A percentile compares a stretch with the other conserved stretches of the same genome.
Evolutionary conservation across 2,329 filamentous ascomycete genomes (phyloP).

Genomic region (Colletotrichum tofieldiae): DNA sequence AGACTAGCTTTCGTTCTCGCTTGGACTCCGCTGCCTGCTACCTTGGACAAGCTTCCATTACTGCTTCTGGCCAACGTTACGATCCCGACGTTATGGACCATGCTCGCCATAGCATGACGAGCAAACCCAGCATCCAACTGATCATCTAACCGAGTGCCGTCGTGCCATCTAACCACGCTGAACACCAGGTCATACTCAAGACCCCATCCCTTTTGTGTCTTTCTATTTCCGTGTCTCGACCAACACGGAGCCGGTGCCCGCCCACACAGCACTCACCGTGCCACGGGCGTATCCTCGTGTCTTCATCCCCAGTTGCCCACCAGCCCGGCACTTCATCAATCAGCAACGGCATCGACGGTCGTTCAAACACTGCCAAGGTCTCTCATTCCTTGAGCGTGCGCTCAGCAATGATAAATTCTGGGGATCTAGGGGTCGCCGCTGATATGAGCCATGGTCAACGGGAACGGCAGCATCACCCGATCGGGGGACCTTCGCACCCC

Average conservation of each 20-base stretch:
- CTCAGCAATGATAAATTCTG: conserved; percentile 11
- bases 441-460: conserved; percentile 31
- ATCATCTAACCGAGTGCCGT: background rate
- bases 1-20: conserved; percentile 25
- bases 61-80: conserved; percentile 27
- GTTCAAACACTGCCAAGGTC: conserved; percentile 38
- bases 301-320: background rate
- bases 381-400: conserved; percentile 10
- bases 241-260: background rate
- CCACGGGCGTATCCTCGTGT: background rate
- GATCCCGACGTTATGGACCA: conserved; percentile 32
- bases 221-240: conserved; percentile 14
- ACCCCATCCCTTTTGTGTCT: background rate
- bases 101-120: conserved; percentile 29
- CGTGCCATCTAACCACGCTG: background rate
- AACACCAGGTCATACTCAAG: background rate
- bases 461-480: conserved; percentile 27
- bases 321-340: conserved; percentile 36
- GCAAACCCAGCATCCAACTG: conserved; percentile 5
- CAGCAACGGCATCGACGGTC: conserved; percentile 33
- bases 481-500: conserved; percentile 13
- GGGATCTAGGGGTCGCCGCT: conserved; percentile 24
- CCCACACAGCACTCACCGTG: background rate
- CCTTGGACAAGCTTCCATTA: conserved; percentile 35
- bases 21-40: conserved; percentile 26